Conservation (phyloP, 1,284 basidiomycete genomes). For the Anthracocystis setariae region DNA sequence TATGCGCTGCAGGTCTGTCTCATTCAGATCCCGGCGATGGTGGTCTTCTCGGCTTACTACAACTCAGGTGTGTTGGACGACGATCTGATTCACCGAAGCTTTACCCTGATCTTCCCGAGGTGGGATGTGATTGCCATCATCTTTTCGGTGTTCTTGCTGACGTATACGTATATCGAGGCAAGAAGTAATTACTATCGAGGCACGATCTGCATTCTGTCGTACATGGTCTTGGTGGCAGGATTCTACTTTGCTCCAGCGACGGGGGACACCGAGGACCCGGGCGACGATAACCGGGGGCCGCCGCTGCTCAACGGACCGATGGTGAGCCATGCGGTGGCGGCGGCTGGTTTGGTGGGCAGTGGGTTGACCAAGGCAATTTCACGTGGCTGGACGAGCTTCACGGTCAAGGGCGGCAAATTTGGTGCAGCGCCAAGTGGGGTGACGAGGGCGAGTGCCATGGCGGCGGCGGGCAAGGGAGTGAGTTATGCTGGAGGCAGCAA, state of each 20-base stretch:
- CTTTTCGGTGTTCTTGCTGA: slow-evolving; percentile 82
- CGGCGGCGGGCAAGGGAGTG: not conserved
- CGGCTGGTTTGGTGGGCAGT: slow-evolving; percentile 1
- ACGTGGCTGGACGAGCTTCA: slow-evolving; percentile 19
- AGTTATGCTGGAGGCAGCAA: not conserved
- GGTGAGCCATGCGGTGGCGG: slow-evolving; percentile 4
- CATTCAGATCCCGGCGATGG: slow-evolving; percentile 98
- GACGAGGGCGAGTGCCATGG: slow-evolving; percentile 10
- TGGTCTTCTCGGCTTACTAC: slow-evolving; percentile 95
- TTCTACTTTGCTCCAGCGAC: slow-evolving; percentile 65
- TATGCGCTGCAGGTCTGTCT: slow-evolving; percentile 98
- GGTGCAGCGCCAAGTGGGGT: slow-evolving; percentile 17
- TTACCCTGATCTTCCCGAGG: slow-evolving; percentile 86
- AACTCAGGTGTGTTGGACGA: slow-evolving; percentile 76
- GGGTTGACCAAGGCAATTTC: slow-evolving; percentile 1
- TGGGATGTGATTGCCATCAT: slow-evolving; percentile 98
- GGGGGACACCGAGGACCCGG: slow-evolving; percentile 57
- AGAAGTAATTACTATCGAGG: slow-evolving; percentile 84
- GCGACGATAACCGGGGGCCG: slow-evolving; percentile 39
- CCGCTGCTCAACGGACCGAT: not conserved
- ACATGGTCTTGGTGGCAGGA: slow-evolving; percentile 63
- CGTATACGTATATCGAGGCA: slow-evolving; percentile 98
- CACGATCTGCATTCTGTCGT: slow-evolving; percentile 62
- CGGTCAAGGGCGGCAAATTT: slow-evolving; percentile 25
- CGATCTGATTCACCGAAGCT: slow-evolving; percentile 50